Conservation (phyloP, 208 protist species). For the Jaenimonas drosophilae region DNA sequence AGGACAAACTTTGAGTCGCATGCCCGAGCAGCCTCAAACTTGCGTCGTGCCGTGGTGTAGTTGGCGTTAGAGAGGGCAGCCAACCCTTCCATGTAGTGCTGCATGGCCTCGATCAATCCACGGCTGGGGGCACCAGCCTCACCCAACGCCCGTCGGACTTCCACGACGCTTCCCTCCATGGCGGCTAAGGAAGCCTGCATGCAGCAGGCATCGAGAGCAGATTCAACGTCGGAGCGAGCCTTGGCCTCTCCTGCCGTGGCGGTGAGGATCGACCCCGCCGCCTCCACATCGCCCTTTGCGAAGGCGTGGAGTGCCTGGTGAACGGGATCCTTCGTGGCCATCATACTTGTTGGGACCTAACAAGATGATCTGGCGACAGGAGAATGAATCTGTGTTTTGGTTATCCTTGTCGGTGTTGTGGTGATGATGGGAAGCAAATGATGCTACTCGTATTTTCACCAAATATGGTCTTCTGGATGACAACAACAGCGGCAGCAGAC, state of each 20-base stretch:
- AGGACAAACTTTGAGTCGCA: conserved; percentile 41
- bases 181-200: conserved; percentile 62
- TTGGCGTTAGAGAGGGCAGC: conserved; percentile 48
- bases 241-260: conserved; percentile 12
- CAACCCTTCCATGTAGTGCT: conserved; percentile 66
- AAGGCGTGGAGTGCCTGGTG: conserved; percentile 42
- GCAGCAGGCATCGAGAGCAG: conserved; percentile 50
- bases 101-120: conserved; percentile 12
- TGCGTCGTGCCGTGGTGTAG: conserved; percentile 37
- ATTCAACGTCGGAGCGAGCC: conserved; percentile 16
- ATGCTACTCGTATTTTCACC: too few relatives aligned
- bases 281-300: conserved; percentile 30
- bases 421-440: too few relatives aligned
- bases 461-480: too few relatives aligned
- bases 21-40: conserved; percentile 49
- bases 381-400: too few relatives aligned
- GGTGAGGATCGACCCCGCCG: conserved; percentile 36
- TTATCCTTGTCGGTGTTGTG: too few relatives aligned
- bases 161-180: too few relatives aligned
- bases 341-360: conserved; percentile 2
- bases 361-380: too few relatives aligned
- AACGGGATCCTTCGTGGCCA: conserved; percentile 10
- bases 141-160: conserved; percentile 17
- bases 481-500: too few relatives aligned
- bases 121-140: conserved; percentile 12